Conservation (phyloP, 805 yeast species). For the Schizosaccharomyces pombe region DNA sequence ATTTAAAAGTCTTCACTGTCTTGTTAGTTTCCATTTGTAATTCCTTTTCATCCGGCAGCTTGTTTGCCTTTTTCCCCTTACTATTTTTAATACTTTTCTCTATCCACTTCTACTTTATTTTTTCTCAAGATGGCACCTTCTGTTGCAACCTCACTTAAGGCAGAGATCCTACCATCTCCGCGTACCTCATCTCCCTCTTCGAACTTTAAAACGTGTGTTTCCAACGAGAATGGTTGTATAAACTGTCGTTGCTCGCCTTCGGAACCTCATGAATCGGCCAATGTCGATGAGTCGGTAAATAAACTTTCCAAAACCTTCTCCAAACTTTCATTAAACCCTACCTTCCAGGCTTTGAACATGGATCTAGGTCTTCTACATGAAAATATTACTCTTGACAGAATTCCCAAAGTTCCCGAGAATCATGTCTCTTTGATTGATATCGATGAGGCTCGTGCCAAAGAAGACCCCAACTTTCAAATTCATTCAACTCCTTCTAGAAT, state of each 20-base stretch:
- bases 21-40: too few species aligned
- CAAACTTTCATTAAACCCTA: not conserved
- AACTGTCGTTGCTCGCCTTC: not conserved
- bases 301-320: not conserved
- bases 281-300: not conserved
- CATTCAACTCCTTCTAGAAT: not conserved
- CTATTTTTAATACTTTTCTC: too few species aligned
- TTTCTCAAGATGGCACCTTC: too few species aligned
- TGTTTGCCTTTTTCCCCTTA: too few species aligned
- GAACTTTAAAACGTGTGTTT: too few species aligned
- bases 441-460: not conserved
- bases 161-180: too few species aligned
- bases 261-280: not conserved
- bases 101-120: too few species aligned
- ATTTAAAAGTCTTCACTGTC: too few species aligned
- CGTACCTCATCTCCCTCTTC: not conserved
- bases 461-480: not conserved
- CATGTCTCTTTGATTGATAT: not conserved
- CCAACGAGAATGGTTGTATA: not conserved
- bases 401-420: not conserved
- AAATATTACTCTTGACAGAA: not conserved
- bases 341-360: not conserved
- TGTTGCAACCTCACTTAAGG: too few species aligned
- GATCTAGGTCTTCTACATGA: not conserved
- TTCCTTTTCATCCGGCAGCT: too few species aligned